These are phyloP conservation scores for Rhodosporidiobolus sp. DNA, from an alignment of 768 basidiomycete species.

Conservation along the genomic window DNA sequence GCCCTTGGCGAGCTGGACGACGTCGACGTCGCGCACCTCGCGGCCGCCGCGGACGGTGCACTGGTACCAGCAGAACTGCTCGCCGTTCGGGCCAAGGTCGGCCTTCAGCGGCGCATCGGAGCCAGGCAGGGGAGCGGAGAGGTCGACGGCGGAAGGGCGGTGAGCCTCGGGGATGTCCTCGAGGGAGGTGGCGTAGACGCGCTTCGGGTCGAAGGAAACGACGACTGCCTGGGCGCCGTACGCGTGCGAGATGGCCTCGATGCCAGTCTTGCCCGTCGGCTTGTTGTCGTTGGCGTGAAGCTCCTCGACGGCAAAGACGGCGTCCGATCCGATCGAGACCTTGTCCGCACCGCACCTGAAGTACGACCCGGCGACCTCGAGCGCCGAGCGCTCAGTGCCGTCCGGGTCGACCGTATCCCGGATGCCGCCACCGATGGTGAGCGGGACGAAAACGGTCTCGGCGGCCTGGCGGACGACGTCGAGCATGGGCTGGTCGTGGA, in stretches of 20 bases:
- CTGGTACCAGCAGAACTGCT: constrained; percentile 95
- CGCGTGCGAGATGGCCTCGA: constrained; percentile 81
- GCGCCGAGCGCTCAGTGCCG: constrained; percentile 75
- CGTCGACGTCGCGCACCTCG: constrained; percentile 75
- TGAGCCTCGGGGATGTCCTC: constrained; percentile 55
- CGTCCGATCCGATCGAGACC: constrained; percentile 94
- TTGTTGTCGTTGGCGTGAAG: constrained; percentile 54
- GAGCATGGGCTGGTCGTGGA: constrained; percentile 97
- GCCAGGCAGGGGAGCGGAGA: constrained; percentile 46
- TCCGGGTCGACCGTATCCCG: constrained; percentile 94
- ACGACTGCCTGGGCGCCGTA: constrained; percentile 98
- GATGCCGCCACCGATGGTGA: constrained; percentile 97
- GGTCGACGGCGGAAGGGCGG: constrained; percentile 43
- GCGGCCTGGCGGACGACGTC: constrained; percentile 88
- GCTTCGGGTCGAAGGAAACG: constrained; percentile 89
- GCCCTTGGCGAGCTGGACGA: constrained; percentile 82
- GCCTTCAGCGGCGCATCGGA: constrained; percentile 45
- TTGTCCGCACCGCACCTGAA: constrained; percentile 98
- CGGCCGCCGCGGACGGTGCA: constrained; percentile 95
- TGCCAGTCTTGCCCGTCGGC: constrained; percentile 59
- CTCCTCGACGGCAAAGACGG: constrained; percentile 87
- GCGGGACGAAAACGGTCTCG: constrained; percentile 86
- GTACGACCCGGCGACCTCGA: constrained; percentile 93
- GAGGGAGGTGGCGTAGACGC: constrained; percentile 68
- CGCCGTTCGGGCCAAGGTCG: constrained; percentile 52